Evolutionary conservation across 306 rosid genomes (phyloP), one percentile per base, ranked within the genome.

Genomic region (Casuarina cunninghamiana): DNA sequence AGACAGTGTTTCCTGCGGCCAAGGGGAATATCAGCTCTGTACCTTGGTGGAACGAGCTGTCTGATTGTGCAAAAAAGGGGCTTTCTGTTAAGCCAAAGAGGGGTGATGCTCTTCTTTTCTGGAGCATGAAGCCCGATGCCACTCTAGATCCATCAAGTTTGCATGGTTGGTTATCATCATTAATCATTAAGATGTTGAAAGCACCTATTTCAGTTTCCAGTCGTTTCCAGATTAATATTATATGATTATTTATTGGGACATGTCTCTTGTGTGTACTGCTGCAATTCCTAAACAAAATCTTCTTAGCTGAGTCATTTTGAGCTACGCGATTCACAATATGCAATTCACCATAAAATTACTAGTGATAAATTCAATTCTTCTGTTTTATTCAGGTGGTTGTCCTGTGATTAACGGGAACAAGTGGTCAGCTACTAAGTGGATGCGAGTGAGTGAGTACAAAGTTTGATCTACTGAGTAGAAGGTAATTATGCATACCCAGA

Each of bases 61-160:
- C 98, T 61, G 99, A 91, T 13, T 96, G 99, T 46, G 99, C 94
- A 21, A 90, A 93, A 79, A 82, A 84, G 51, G 99, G 99, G 44
- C 97, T 93, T 79, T 96, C 98, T 12, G 78, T 96, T 75, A 96
- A 96, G 84, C 99, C 99, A 16, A 96, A 86, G 91, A 90, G 82
- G 88, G 99, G 99, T 0, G 97, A 96, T 82, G 99, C 99, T 45
- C 75, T 96, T 73, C 97, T 96, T 85, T 96, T 96, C 88, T 93
- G 99, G 98, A 96, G 98, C 93, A 96, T 96, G 98, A 96, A 86
- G 85, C 98, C 98, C 19, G 99, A 96, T 78, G 96, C 94, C 53
- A 68, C 89, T 69, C 78, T 91, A 77, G 99, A 96, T 84, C 88
- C 99, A 66, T 88, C 98, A 74, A 96, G 98, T 85, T 86, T 96